Base-by-base conservation (phyloP, 768 basidiomycete genomes). In the Amanita exitialis region DNA sequence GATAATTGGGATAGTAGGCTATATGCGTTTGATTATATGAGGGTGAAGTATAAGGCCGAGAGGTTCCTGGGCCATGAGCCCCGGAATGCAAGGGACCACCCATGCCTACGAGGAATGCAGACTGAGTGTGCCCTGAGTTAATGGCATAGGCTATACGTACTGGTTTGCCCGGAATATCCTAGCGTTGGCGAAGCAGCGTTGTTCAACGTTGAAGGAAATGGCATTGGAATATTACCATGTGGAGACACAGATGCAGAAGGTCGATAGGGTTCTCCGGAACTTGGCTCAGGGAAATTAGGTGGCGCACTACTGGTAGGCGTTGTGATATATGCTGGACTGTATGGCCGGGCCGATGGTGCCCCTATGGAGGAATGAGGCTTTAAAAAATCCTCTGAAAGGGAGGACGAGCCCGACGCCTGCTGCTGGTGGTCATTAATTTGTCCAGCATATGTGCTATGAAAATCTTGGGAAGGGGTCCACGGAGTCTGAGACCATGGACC, bases 401-500 rank as follows among this genome's bases (percentile, higher is more conserved):
- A 48, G 47, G 57, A 60, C 21, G 58, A 58, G 27, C 59, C 54
- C 37, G 61, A 62, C n/a, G 68, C 61, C 30, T 68, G 57, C 6
- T 68, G 68, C 38, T 66, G 61, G 16, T 59, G 52, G 39, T 69
- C 68, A 27, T 35, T 51, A 27, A 42, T 43, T 43, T 41, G 51
- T 28, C 43, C 48, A 46, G 23, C 38, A 35, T 16, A 36, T 30
- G 45, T 28, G 51, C 44, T 61, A 59, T 9, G 55, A 53, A 20
- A 57, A 51, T 45, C 61, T 54, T 73, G 72, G 18, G 68, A 58
- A 53, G 73, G 73, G 23, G 74, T 72, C 74, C 73, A 74, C 47
- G 67, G 66, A 9, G 50, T 49, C 47, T 65, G 68, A 13, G 62
- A 53, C 63, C 58, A 62, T 23, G 52, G 44, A 47, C 18, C 56